phyloP scores from a whole-genome alignment of 495 filamentous ascomycete species.

The Pseudoneurospora amorphoporcata region DNA sequence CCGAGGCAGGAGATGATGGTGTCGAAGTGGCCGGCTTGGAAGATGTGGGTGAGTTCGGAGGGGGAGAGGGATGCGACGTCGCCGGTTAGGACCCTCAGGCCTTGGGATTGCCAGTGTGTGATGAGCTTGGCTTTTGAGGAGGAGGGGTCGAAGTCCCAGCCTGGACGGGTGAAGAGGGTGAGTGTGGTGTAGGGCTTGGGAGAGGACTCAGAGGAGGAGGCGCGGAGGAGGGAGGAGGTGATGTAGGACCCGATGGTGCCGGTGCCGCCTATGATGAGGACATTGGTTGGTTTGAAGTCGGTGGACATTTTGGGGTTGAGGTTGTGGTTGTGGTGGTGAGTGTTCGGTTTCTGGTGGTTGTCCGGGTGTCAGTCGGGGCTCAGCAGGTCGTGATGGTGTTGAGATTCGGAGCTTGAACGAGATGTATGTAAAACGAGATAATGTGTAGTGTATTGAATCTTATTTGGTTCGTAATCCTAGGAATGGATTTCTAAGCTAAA shows the following conservation, averaged over 20 bases:
- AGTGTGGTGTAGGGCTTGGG: constrained; percentile 40
- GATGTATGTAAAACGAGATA: too few relatives aligned
- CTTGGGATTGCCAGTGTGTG: constrained; percentile 36
- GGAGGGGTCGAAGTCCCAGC: constrained; percentile 25
- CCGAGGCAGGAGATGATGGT: constrained; percentile 58
- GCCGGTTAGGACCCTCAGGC: constrained; percentile 50
- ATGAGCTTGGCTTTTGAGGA: constrained; percentile 38
- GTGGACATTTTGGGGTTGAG: constrained; percentile 8
- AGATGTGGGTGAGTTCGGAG: constrained; percentile 40
- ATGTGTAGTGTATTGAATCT: too few relatives aligned
- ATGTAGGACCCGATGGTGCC: constrained; percentile 60
- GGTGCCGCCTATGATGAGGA: constrained; percentile 63
- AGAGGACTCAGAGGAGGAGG: constrained; percentile 5
- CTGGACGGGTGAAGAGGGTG: constrained; percentile 52
- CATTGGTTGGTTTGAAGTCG: constrained; percentile 30
- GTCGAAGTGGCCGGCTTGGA: constrained; percentile 41
- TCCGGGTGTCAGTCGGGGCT: not conserved
- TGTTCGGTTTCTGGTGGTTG: not conserved
- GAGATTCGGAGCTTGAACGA: not conserved
- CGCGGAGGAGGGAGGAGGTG: constrained; percentile 43
- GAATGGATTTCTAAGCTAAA: not conserved
- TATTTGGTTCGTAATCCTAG: not conserved
- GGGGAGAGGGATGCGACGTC: constrained; percentile 38
- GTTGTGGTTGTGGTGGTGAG: not conserved
- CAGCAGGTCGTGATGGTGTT: not conserved